Base-by-base conservation (phyloP, 1,284 basidiomycete genomes). In the Lentinula novae-zelandiae region DNA sequence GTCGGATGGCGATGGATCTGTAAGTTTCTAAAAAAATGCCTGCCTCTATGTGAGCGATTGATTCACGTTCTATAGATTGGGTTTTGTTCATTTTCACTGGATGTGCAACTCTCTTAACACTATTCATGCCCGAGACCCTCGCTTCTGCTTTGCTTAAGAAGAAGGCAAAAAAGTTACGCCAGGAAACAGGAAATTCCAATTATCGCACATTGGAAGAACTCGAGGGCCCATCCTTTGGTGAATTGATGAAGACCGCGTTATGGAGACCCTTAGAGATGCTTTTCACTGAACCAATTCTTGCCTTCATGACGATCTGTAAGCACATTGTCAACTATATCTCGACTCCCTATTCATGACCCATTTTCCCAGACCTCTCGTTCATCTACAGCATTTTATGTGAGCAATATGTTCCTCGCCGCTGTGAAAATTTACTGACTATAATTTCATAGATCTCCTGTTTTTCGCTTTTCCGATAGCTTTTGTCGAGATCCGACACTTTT, bases 41-140 rank as follows among this genome's bases (percentile, higher is more conserved):
- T 4, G 27, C 3, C 27, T 27, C 13, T 33, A 17, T 46, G 31
- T n/a, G n/a, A 17, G 9, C 7, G 27, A 31, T 38, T 36, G 6
- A 36, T n/a, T 22, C 7, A 9, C 20, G 6, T 38, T 20, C n/a
- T 8, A 5, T 53, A 74, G 72, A 82, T 71, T 87, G 85, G 83
- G 78, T 85, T 53, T 73, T 85, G 22, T 81, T 84, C 59, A 81
- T 83, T 61, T 84, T 87, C 65, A 67, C 79, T 17, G 82, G 80
- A 34, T 65, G 75, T 20, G 79, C 77, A 65, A 75, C 79, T 62
- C 22, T 75, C 33, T 64, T 79, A 42, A 79, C 84, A 61, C 72
- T 87, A 55, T 76, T 82, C 46, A 75, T 90, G 2, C 83, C 83
- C 13, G 87, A 90, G 72, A 86, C 85, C 0, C 72, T 78, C 20